Evolutionary conservation across 1,139 yeast species (phyloP).

Genomic region (Kodamaea ohmeri): DNA sequence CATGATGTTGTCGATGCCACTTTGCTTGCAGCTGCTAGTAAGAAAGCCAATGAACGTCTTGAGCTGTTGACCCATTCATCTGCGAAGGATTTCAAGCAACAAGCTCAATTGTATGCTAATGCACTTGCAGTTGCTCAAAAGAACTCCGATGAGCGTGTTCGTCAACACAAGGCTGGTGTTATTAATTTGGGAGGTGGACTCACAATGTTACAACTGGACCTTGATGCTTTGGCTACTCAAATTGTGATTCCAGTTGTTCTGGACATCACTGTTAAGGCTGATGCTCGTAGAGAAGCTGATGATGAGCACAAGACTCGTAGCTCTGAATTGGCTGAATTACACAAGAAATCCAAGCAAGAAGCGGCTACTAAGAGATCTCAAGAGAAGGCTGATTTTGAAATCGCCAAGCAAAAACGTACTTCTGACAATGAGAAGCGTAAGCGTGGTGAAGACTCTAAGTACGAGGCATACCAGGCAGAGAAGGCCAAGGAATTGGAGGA

Average conservation of each 20-base stretch:
- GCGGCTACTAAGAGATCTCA: slow-evolving; percentile 51
- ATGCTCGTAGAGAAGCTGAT: slow-evolving; percentile 68
- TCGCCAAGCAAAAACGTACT: slow-evolving; percentile 38
- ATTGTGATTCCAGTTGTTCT: slow-evolving; percentile 82
- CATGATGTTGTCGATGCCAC: slow-evolving; percentile 49
- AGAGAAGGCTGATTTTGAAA: slow-evolving; percentile 38
- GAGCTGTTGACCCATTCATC: slow-evolving; percentile 32
- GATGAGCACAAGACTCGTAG: slow-evolving; percentile 28
- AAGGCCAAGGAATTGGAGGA: slow-evolving; percentile 38
- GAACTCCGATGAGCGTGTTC: slow-evolving; percentile 55
- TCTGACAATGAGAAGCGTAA: slow-evolving; percentile 40
- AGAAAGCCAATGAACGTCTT: slow-evolving; percentile 55
- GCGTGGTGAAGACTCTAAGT: slow-evolving; percentile 39
- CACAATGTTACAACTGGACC: slow-evolving; percentile 69
- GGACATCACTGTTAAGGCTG: slow-evolving; percentile 72
- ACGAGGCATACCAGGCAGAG: slow-evolving; percentile 29
- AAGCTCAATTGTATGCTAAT: slow-evolving; percentile 44
- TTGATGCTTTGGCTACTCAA: slow-evolving; percentile 77
- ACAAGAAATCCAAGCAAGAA: slow-evolving; percentile 48
- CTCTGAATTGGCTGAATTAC: slow-evolving; percentile 32
- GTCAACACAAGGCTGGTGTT: slow-evolving; percentile 47
- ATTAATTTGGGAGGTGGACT: slow-evolving; percentile 89
- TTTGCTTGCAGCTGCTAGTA: slow-evolving; percentile 60
- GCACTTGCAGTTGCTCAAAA: slow-evolving; percentile 68
- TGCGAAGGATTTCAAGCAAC: slow-evolving; percentile 38